phyloP scores from a whole-genome alignment of 371 early-diverging fungal species.

The Aphelidium insulamus region DNA sequence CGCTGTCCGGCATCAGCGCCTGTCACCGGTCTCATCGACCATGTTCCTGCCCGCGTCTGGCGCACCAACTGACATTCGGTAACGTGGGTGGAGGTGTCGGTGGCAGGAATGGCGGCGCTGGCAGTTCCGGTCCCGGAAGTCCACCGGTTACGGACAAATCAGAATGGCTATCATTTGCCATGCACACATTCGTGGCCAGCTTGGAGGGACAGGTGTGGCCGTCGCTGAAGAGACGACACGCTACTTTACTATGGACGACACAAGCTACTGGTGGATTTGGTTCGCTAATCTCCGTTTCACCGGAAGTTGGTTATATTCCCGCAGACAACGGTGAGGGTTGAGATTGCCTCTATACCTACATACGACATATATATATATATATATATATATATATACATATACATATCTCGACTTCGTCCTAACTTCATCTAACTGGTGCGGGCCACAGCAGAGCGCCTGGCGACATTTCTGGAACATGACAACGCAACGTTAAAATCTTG shows the following conservation, averaged over 20 bases:
- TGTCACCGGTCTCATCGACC: too few species aligned
- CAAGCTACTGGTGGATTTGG: constrained; percentile 94
- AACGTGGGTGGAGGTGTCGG: too few species aligned
- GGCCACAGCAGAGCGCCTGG: constrained; percentile 71
- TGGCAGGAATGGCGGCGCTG: too few species aligned
- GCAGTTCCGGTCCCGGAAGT: too few species aligned
- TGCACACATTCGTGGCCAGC: constrained; percentile 78
- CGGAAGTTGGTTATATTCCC: constrained; percentile 83
- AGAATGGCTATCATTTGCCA: constrained; percentile 79
- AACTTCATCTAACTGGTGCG: constrained; percentile 10
- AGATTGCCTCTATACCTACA: constrained; percentile 1
- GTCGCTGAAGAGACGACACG: constrained; percentile 58
- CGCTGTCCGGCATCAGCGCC: too few species aligned
- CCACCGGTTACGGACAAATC: too few species aligned
- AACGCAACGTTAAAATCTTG: constrained; percentile 48
- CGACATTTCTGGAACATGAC: constrained; percentile 68
- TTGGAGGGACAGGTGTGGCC: constrained; percentile 85
- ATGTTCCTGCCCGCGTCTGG: too few species aligned
- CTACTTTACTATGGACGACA: constrained; percentile 76
- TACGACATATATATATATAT: too few species aligned
- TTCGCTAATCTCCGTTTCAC: constrained; percentile 58
- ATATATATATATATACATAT: neutral
- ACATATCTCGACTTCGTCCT: neutral
- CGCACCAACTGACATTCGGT: too few species aligned
- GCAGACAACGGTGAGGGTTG: constrained; percentile 79